Evolutionary conservation across 1,139 yeast genomes (phyloP).

Genomic region (Lodderomyces jiufengensis): DNA sequence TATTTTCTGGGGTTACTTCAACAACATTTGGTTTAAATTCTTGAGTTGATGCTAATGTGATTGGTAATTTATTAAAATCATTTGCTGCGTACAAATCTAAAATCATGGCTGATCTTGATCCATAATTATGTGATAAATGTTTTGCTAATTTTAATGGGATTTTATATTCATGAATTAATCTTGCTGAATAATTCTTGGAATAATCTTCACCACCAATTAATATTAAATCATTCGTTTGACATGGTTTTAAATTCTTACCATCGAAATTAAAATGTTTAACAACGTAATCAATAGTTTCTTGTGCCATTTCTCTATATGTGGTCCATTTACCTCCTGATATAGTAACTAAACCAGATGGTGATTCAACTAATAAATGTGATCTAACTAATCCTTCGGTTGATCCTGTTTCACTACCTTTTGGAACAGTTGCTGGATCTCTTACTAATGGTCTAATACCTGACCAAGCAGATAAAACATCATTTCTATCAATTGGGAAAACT

Average conservation of each 20-base stretch:
- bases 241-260: conserved; percentile 42
- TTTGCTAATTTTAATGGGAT: conserved; percentile 75
- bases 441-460: conserved; percentile 95
- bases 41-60: conserved; percentile 50
- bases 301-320: conserved; percentile 96
- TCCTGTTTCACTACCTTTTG: conserved; percentile 45
- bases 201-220: conserved; percentile 74
- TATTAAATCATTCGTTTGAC: conserved; percentile 60
- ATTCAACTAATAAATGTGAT: conserved; percentile 75
- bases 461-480: conserved; percentile 94
- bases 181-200: conserved; percentile 67
- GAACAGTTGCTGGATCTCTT: conserved; percentile 70
- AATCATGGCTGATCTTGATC: conserved; percentile 81
- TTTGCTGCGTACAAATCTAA: conserved; percentile 59
- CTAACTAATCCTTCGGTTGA: conserved; percentile 84
- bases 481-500: conserved; percentile 83
- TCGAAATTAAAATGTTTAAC: conserved; percentile 49
- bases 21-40: conserved; percentile 33
- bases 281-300: conserved; percentile 82
- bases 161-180: conserved; percentile 76
- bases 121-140: conserved; percentile 84
- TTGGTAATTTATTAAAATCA: conserved; percentile 57
- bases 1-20: conserved; percentile 31
- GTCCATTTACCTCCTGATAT: conserved; percentile 99
- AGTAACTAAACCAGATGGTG: conserved; percentile 70